A percentile compares a stretch with the other conserved stretches of the same genome.
phyloP scores from a whole-genome alignment of 129 eudicot genomes.

The Smallanthus sonchifolius region DNA sequence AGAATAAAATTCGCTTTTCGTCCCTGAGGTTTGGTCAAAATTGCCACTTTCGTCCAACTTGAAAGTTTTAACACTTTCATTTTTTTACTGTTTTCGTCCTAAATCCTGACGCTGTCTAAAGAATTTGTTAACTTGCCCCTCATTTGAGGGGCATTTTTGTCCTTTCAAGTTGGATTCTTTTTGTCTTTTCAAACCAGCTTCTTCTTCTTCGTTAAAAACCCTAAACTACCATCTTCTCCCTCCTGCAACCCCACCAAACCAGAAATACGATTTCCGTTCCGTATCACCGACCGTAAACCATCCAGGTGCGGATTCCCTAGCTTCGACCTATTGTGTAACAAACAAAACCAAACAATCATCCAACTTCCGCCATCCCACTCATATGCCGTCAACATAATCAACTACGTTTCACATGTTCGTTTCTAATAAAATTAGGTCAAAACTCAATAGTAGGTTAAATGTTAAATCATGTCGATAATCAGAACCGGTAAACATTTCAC shows the following conservation, averaged over 20 bases:
- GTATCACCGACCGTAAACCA: constrained; percentile 27
- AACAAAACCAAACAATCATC: constrained; percentile 27
- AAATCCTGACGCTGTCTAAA: no score
- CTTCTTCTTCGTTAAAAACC: no score
- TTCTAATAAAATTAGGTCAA: neutral
- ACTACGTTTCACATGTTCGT: constrained; percentile 31
- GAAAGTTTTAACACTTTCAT: no score
- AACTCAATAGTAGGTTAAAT: neutral
- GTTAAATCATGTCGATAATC: neutral
- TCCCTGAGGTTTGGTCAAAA: no score
- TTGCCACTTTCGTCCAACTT: no score
- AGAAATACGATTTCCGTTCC: constrained; percentile 54
- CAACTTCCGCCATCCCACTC: constrained; percentile 29
- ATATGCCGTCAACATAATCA: constrained; percentile 32
- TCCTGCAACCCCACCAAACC: constrained; percentile 30
- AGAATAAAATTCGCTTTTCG: no score
- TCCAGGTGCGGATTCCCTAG: constrained; percentile 49
- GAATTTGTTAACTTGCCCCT: no score
- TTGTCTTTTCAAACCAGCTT: no score
- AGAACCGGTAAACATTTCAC: neutral
- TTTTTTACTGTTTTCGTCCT: no score
- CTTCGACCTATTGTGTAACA: constrained; percentile 48
- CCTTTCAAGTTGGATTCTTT: no score
- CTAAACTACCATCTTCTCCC: no score
- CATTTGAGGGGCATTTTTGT: no score